Evolutionary conservation across 805 yeast species (phyloP), one percentile per base, ranked within the genome.

Genomic region (Nakazawaea anatomiae): DNA sequence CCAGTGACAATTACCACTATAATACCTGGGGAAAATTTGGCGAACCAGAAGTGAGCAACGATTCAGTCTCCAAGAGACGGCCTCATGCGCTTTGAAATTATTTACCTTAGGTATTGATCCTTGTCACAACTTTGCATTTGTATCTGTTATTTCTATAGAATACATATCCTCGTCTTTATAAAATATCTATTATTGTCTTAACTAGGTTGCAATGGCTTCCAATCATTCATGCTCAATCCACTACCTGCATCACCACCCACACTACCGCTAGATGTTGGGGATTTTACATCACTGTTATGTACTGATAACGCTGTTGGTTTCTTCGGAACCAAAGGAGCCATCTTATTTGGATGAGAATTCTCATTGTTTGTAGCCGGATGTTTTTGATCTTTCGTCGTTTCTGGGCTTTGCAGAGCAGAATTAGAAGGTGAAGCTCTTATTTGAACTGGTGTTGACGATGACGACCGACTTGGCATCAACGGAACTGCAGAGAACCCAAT

Each of bases 151-250:
- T 18, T 18, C 25, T 18, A 18, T 18, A 18, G 3, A 18, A 3
- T 18, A 18, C 3, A 18, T 18, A 18, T 18, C 3, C 25, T 18
- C 25, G 9, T 39, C 9, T 39, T 39, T 11, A 39, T 39, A 8
- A 39, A 11, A 39, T 39, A 18, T n/a, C 11, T 11, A 18, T 2
- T 39, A 11, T 8, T 39, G 4, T 8, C 8, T 40, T 30, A 46
- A 5, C 42, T 45, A 29, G 53, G 53, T 42, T 51, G 50, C 25
- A 51, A 39, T 6, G 53, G 53, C 29, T 51, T 46, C 53, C 53
- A 51, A 29, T 51, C 50, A 32, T 25, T 39, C 47, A 51, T 14
- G 29, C 47, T 47, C 46, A 41, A 30, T 12, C 39, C 40, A 30
- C 32, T 11, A 3, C 39, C 40, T 12, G 29, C 40, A 30, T 25